Percentiles rank a stretch among this genome's conserved stretches.
Evolutionary conservation across 495 filamentous ascomycete species (phyloP).

Genomic region (Parathielavia appendiculata): DNA sequence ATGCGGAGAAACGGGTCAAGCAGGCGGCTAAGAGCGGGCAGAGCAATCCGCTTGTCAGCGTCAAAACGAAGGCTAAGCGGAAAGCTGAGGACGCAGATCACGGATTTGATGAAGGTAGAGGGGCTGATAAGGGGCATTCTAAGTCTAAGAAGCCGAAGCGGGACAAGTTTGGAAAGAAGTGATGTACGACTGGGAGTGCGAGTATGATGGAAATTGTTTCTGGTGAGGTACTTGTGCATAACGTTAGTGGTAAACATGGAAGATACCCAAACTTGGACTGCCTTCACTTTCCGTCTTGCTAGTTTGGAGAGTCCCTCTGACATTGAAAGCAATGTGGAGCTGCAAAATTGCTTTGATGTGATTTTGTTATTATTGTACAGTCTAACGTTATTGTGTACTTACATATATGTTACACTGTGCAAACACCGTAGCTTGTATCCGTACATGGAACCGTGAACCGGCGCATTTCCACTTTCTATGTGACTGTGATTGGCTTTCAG

Average conservation of each 20-base stretch:
- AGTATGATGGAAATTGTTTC: neutral
- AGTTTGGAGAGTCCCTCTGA: too few relatives aligned
- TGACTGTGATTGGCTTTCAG: conserved; percentile 4
- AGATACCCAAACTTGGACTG: neutral
- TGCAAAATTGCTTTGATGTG: too few relatives aligned
- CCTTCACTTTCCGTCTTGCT: neutral
- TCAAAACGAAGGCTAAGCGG: conserved; percentile 75
- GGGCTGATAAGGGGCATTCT: conserved; percentile 47
- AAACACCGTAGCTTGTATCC: neutral
- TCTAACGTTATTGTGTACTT: too few relatives aligned
- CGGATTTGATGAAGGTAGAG: conserved; percentile 50
- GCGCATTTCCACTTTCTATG: too few relatives aligned
- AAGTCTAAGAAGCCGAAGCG: conserved; percentile 56
- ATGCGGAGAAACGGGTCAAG: conserved; percentile 73
- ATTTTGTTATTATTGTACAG: too few relatives aligned
- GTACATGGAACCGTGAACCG: neutral
- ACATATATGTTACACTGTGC: too few relatives aligned
- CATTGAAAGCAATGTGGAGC: too few relatives aligned
- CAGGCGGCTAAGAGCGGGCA: conserved; percentile 50
- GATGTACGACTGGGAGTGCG: neutral
- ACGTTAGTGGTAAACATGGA: neutral
- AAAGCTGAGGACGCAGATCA: conserved; percentile 63
- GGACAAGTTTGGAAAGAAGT: conserved; percentile 28
- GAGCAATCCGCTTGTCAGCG: conserved; percentile 68
- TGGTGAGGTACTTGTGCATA: too few relatives aligned